phyloP scores from a whole-genome alignment of 1,139 yeast genomes.

The Sugiyamaella sp. region DNA sequence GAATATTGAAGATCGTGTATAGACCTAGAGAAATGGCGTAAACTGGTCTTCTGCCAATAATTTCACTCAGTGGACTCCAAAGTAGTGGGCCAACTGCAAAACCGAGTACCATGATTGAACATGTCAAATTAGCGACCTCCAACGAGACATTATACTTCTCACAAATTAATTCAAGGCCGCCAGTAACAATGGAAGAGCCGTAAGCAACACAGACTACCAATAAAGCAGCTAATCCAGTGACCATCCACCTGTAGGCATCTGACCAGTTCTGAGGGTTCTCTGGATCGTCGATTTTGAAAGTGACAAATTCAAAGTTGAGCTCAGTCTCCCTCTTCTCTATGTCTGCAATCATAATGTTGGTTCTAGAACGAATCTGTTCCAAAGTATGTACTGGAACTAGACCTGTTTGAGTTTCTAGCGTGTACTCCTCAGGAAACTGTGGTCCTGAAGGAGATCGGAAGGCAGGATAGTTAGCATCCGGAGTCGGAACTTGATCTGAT shows the following conservation, averaged over 20 bases:
- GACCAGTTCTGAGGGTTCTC: constrained; percentile 90
- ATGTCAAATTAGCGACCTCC: constrained; percentile 78
- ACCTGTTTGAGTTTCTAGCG: constrained; percentile 84
- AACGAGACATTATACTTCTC: constrained; percentile 66
- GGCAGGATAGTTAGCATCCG: constrained; percentile 62
- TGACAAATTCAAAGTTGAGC: constrained; percentile 77
- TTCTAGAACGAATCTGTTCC: constrained; percentile 43
- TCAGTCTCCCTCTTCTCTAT: constrained; percentile 30
- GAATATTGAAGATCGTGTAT: constrained; percentile 79
- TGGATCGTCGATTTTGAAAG: constrained; percentile 74
- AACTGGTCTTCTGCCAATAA: constrained; percentile 83
- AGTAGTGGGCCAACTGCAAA: constrained; percentile 84
- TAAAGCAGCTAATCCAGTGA: constrained; percentile 65
- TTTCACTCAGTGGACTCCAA: constrained; percentile 90
- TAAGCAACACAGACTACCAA: constrained; percentile 86
- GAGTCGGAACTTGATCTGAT: constrained; percentile 52
- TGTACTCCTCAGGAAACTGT: constrained; percentile 89
- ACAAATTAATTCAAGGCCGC: constrained; percentile 68
- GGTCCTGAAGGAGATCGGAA: constrained; percentile 48
- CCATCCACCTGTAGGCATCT: constrained; percentile 58
- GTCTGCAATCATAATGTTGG: constrained; percentile 15
- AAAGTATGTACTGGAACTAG: constrained; percentile 77
- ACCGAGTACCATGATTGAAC: constrained; percentile 87
- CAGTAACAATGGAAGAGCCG: constrained; percentile 87
- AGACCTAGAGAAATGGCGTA: constrained; percentile 74